phyloP scores from a whole-genome alignment of 179 eudicot species.

The Sideroxylon spinosum region DNA sequence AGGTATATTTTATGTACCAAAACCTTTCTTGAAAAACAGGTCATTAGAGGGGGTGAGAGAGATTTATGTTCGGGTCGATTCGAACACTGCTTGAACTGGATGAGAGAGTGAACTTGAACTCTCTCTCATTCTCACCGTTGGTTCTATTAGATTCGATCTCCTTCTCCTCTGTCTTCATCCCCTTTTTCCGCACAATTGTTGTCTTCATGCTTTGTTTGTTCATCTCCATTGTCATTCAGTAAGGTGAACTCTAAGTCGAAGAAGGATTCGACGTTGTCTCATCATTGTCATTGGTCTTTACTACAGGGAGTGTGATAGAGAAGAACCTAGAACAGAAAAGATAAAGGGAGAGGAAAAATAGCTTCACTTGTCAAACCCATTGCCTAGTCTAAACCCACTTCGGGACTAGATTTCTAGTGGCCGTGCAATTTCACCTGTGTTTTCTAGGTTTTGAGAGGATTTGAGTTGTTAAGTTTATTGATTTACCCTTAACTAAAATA shows the following conservation, averaged over 20 bases:
- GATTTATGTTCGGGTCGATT: too few species aligned
- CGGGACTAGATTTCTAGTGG: too few species aligned
- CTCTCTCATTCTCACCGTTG: constrained; percentile 1
- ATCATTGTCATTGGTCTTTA: neutral
- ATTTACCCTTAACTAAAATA: too few species aligned
- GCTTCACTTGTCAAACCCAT: too few species aligned
- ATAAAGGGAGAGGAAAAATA: too few species aligned
- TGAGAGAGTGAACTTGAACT: constrained; percentile 21
- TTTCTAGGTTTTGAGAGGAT: too few species aligned
- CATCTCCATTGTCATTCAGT: constrained; percentile 8
- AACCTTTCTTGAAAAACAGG: too few species aligned
- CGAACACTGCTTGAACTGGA: constrained; percentile 9
- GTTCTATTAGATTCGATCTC: neutral
- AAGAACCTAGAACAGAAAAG: neutral
- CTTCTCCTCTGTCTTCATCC: neutral
- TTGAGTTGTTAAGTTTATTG: too few species aligned
- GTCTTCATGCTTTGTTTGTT: neutral
- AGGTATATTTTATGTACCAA: too few species aligned
- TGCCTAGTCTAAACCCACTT: too few species aligned
- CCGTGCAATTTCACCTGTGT: too few species aligned
- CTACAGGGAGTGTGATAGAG: neutral
- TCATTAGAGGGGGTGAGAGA: too few species aligned
- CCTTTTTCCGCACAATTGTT: neutral
- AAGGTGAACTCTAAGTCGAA: constrained; percentile 59
- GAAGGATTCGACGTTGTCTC: constrained; percentile 39